Conservation (phyloP, 2,329 filamentous ascomycete species). For the Aspergillus piperis region DNA sequence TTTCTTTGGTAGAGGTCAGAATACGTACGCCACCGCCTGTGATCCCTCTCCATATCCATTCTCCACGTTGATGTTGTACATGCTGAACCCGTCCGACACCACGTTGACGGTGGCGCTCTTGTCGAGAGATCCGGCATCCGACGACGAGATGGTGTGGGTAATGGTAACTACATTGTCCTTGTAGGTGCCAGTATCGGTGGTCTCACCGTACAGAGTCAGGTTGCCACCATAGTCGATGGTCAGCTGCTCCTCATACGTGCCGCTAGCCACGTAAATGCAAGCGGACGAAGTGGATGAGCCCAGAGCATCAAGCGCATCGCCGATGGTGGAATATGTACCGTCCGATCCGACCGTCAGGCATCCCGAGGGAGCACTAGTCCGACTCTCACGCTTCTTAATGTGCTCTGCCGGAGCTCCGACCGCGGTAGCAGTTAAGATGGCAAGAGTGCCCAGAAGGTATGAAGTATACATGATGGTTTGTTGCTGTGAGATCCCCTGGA, state of each 20-base stretch:
- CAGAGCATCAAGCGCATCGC: constrained; percentile 30
- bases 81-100: constrained; percentile 28
- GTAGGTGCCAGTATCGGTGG: constrained; percentile 30
- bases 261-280: constrained; percentile 37
- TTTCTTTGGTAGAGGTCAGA: no score
- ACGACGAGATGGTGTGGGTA: constrained; percentile 35
- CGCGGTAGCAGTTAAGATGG: constrained; percentile 9
- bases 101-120: constrained; percentile 36
- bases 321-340: constrained; percentile 28
- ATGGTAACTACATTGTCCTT: constrained; percentile 36
- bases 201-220: constrained; percentile 37
- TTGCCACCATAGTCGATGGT: constrained; percentile 30
- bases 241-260: constrained; percentile 37
- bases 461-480: constrained; percentile 12
- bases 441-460: constrained; percentile 14
- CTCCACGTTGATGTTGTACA: constrained; percentile 41
- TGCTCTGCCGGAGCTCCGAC: not conserved
- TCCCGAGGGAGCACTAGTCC: constrained; percentile 26
- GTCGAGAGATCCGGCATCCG: constrained; percentile 32
- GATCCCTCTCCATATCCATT: constrained; percentile 38
- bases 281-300: constrained; percentile 25
- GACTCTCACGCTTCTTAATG: constrained; percentile 15
- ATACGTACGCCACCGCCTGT: constrained; percentile 36
- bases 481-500: not conserved
- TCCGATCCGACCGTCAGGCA: constrained; percentile 28